Percentiles rank a stretch among this genome's conserved stretches.
Conservation (phyloP, 345 rosid genomes). For the Hibiscus trionum region DNA sequence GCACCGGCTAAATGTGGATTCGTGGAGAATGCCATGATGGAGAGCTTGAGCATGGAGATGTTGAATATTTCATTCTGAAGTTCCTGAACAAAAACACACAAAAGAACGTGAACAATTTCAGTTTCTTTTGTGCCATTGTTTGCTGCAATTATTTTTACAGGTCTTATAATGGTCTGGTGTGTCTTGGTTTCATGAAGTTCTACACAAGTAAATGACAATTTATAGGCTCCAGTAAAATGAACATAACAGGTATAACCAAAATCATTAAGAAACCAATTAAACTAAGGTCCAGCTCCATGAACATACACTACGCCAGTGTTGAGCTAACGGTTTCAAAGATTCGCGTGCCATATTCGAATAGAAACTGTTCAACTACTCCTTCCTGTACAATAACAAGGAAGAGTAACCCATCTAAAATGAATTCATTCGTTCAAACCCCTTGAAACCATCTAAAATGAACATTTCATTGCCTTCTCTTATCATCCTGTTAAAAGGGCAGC, state of each 20-base stretch:
- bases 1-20: neutral
- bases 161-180: conserved; percentile 6
- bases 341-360: conserved; percentile 25
- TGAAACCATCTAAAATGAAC: too few relatives aligned
- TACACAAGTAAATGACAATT: too few relatives aligned
- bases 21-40: conserved; percentile 22
- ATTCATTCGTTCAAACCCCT: too few relatives aligned
- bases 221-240: too few relatives aligned
- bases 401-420: too few relatives aligned
- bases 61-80: conserved; percentile 38
- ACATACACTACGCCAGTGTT: neutral
- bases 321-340: conserved; percentile 13
- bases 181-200: neutral
- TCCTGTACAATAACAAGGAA: too few relatives aligned
- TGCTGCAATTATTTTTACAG: conserved; percentile 6
- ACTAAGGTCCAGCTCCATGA: neutral
- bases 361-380: too few relatives aligned
- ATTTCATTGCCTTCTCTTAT: too few relatives aligned
- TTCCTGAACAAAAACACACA: neutral
- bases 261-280: neutral
- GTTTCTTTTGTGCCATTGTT: neutral
- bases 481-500: too few relatives aligned
- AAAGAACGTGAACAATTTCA: conserved; percentile 9
- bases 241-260: conserved; percentile 2
- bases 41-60: conserved; percentile 54